Base-by-base conservation (phyloP, 1,284 basidiomycete species). In the Ganoderma boninense region DNA sequence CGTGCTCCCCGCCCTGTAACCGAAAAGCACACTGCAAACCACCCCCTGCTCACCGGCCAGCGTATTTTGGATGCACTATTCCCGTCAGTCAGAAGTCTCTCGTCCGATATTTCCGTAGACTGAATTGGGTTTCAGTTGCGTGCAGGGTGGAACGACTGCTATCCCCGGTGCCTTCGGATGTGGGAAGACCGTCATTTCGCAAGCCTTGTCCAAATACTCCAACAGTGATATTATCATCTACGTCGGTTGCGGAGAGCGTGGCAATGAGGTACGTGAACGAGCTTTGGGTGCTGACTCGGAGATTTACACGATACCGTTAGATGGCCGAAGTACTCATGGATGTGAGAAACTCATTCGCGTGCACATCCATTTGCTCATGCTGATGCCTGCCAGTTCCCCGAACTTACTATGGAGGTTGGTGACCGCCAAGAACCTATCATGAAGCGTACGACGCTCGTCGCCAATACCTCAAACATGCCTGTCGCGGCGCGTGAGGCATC, bases 381-480 rank as follows among this genome's bases (percentile, higher is more conserved):
- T 72, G 66, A 74, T 74, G 67, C 11, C 63, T 7, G 7, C 32
- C 83, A 98, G 91, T 99, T 99, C 92, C 98, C 98, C 67, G 88
- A 97, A 82, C 87, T 99, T 61, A 96, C 94, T 2, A 94, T 99
- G 89, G 95, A 96, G 71, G 85, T 96, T 70, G 93, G 90, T 52
- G 92, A 96, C 77, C 95, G 96, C 69, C 93, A 98, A 89, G 97
- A 99, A 82, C 98, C 98, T 52, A 99, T 99, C 87, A 99, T 99
- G 98, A 99, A 99, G 84, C 97, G 98, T 73, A 99, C 98, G 1
- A 97, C 97, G 3, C 91, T 99, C 44, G 97, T 99, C 71, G 98
- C 98, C 77, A 99, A 99, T 83, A 99, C 98, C 1, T 99, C 97
- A 69, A 99, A 99, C 86, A 99, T 99, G 98, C 98, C 98, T 77